A percentile compares a stretch with the other conserved stretches of the same genome.
These are phyloP conservation scores for Coix lacrymajobi DNA, from an alignment of 176 grass and related monocot species.

Conservation along the genomic window DNA sequence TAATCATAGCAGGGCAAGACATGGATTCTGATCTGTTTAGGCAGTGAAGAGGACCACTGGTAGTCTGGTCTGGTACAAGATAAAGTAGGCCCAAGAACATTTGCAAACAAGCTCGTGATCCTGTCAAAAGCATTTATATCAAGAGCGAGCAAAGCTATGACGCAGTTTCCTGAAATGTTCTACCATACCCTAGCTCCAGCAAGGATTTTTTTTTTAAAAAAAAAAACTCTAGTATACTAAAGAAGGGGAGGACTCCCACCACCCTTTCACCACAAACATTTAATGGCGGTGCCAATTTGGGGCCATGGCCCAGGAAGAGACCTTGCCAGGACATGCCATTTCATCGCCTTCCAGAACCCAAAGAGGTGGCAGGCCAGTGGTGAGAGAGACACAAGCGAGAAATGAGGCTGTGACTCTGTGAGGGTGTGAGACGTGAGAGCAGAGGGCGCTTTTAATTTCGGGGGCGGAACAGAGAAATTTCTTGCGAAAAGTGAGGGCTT, in stretches of 20 bases:
- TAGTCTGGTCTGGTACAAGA: no score
- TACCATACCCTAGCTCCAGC: conserved; percentile 12
- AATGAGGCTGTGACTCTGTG: not conserved
- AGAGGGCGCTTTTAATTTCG: not conserved
- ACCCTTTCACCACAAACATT: conserved; percentile 27
- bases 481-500: conserved; percentile 19
- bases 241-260: not conserved
- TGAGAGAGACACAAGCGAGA: conserved; percentile 9
- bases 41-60: not conserved
- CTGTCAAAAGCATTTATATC: not conserved
- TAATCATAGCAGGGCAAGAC: conserved; percentile 15
- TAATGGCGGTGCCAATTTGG: conserved; percentile 28
- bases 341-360: conserved; percentile 26
- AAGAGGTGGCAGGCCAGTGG: conserved; percentile 33
- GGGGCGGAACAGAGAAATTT: conserved; percentile 32
- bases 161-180: not conserved
- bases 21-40: not conserved
- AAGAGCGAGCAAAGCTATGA: not conserved
- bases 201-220: not conserved
- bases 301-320: conserved; percentile 28
- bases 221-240: not conserved
- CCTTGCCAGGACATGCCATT: conserved; percentile 28
- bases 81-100: not conserved
- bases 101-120: conserved; percentile 6
- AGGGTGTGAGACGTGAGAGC: no score